Percentiles rank a stretch among this genome's conserved stretches.
Conservation (phyloP, 371 early-diverging fungal genomes). For the Mortierella sp. region DNA sequence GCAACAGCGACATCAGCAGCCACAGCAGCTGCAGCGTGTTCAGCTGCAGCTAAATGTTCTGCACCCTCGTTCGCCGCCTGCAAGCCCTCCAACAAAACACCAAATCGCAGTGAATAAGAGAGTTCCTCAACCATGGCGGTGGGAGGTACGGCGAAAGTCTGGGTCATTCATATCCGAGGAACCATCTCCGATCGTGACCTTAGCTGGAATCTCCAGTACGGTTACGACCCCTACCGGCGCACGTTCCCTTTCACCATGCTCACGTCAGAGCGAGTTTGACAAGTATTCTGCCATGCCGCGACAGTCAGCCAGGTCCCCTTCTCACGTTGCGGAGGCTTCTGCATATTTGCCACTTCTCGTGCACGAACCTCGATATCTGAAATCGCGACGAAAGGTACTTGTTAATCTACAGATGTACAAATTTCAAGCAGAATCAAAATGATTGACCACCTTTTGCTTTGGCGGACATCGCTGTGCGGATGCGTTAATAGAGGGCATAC, state of each 20-base stretch:
- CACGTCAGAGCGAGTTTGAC: background rate
- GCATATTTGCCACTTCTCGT: constrained; percentile 17
- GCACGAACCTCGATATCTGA: constrained; percentile 22
- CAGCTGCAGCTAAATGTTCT: background rate
- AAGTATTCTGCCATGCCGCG: constrained; percentile 1
- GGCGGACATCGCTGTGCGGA: no score
- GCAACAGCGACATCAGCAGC: no score
- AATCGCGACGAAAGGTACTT: constrained; percentile 27
- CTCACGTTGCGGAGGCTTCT: constrained; percentile 17
- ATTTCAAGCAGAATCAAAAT: no score
- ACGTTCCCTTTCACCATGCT: background rate
- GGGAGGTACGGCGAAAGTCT: background rate
- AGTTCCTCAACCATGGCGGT: constrained; percentile 7
- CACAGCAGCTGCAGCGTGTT: background rate
- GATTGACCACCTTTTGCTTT: no score
- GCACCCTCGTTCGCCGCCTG: background rate
- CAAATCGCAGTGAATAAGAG: background rate
- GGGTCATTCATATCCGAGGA: background rate
- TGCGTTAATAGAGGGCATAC: constrained; percentile 7
- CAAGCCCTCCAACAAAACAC: background rate
- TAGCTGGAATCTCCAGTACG: constrained; percentile 6
- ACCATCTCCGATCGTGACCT: background rate
- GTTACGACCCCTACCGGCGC: background rate
- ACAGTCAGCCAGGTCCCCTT: background rate
- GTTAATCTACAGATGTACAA: no score